Percentiles rank a stretch among this genome's conserved stretches.
These are phyloP conservation scores for Saccharomycopsis hybrid DNA, from an alignment of 1,139 yeast species.

Conservation along the genomic window DNA sequence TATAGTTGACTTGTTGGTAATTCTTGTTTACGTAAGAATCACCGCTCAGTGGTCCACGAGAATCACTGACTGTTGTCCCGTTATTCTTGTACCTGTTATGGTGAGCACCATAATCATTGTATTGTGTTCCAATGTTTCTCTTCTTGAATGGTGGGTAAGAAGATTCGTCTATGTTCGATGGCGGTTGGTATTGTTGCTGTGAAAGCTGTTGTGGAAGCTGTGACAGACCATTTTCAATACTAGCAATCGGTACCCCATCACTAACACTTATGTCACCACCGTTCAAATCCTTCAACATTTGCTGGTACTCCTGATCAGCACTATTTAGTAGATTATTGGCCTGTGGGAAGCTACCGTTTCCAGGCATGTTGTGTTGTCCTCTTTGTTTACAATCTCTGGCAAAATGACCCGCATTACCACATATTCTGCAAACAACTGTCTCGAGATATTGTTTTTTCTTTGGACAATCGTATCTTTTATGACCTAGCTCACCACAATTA, in stretches of 20 bases:
- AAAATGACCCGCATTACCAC: slow-evolving; percentile 82
- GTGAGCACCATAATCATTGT: background rate
- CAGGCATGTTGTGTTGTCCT: slow-evolving; percentile 25
- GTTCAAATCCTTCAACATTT: slow-evolving; percentile 44
- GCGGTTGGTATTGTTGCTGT: background rate
- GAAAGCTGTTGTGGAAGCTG: background rate
- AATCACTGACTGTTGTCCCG: background rate
- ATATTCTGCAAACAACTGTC: slow-evolving; percentile 61
- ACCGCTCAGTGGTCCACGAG: background rate
- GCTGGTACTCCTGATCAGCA: slow-evolving; percentile 43
- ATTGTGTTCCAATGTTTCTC: background rate
- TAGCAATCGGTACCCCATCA: background rate
- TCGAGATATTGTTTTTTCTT: slow-evolving; percentile 46
- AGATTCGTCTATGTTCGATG: background rate
- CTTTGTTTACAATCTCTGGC: slow-evolving; percentile 71
- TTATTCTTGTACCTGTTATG: slow-evolving; percentile 1
- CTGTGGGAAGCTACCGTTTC: slow-evolving; percentile 16
- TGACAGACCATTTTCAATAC: background rate
- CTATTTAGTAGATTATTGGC: slow-evolving; percentile 6
- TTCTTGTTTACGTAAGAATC: background rate
- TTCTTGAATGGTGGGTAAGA: slow-evolving; percentile 1
- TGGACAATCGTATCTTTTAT: slow-evolving; percentile 57
- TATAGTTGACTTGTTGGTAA: background rate
- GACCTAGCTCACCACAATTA: slow-evolving; percentile 53
- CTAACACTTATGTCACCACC: slow-evolving; percentile 27